Evolutionary conservation across 495 filamentous ascomycete genomes (phyloP).

Genomic region (Copromyces sp.): DNA sequence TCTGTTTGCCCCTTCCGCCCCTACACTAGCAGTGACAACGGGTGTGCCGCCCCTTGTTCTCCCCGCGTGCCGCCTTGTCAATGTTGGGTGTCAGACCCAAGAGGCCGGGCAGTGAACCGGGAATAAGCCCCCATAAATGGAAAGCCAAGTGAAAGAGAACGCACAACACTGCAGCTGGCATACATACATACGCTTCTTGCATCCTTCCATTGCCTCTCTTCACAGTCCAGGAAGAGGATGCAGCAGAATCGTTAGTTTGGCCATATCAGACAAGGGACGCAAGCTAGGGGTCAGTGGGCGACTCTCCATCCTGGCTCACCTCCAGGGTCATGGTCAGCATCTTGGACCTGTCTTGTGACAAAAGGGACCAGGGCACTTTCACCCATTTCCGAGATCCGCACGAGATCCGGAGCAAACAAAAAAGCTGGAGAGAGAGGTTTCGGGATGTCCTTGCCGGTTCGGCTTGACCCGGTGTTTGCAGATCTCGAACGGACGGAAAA

Average conservation of each 20-base stretch:
- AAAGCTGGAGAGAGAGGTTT: background rate
- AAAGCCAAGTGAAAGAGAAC: background rate
- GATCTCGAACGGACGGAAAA: background rate
- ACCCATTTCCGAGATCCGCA: background rate
- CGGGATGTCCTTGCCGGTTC: background rate
- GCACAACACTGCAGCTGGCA: background rate
- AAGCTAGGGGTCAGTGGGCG: background rate
- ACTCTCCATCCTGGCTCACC: background rate
- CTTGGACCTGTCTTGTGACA: background rate
- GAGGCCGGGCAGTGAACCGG: background rate
- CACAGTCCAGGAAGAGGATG: background rate
- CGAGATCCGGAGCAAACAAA: background rate
- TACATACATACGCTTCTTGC: background rate
- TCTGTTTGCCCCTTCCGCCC: background rate
- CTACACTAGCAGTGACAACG: background rate
- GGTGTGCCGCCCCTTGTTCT: background rate
- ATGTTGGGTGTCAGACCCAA: background rate
- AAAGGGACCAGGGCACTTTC: background rate
- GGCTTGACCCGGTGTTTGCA: background rate
- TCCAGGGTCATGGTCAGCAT: background rate
- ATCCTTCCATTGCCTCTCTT: background rate
- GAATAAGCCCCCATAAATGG: background rate
- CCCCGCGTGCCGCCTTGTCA: background rate
- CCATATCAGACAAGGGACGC: background rate
- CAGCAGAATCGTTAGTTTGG: background rate